Percentiles rank a stretch among this genome's conserved stretches.
Evolutionary conservation across 176 grass and related monocot species (phyloP).

Genomic region (Cocos nucifera): DNA sequence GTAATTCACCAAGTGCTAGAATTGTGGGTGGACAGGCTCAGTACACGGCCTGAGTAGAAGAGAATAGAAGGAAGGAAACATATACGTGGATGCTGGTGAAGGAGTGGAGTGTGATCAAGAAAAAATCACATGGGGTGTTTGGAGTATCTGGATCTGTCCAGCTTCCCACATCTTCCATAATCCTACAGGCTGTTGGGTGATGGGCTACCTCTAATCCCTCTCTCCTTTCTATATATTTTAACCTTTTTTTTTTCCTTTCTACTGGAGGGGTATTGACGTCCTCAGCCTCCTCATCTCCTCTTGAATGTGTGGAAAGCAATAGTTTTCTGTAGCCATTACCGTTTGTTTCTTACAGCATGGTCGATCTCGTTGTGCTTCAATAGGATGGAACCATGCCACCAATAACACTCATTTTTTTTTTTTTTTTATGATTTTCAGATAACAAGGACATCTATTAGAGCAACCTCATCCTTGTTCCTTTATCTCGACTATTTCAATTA

Average conservation of each 20-base stretch:
- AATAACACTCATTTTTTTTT: too few relatives aligned
- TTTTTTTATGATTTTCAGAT: too few relatives aligned
- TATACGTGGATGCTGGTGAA: slow-evolving; percentile 2
- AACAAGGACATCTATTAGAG: too few relatives aligned
- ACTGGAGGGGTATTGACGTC: neutral
- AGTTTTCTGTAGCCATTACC: neutral
- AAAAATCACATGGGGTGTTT: slow-evolving; percentile 23
- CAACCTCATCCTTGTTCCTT: too few relatives aligned
- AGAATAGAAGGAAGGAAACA: neutral
- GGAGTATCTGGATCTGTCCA: neutral
- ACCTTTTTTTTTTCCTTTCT: slow-evolving; percentile 1
- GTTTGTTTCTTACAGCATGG: neutral
- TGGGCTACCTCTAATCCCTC: neutral
- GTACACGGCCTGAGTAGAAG: neutral
- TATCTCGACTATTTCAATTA: too few relatives aligned
- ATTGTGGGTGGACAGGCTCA: too few relatives aligned
- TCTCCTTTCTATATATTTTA: neutral
- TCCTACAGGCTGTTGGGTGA: neutral
- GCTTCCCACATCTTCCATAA: too few relatives aligned
- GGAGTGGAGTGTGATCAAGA: neutral
- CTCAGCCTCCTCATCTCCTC: neutral
- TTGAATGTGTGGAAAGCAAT: neutral
- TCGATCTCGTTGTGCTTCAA: too few relatives aligned
- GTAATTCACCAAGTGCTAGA: too few relatives aligned
- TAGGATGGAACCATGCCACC: too few relatives aligned